These are phyloP conservation scores for Fonsecaea monophora DNA, from an alignment of 2,329 filamentous ascomycete genomes.

Conservation along the genomic window DNA sequence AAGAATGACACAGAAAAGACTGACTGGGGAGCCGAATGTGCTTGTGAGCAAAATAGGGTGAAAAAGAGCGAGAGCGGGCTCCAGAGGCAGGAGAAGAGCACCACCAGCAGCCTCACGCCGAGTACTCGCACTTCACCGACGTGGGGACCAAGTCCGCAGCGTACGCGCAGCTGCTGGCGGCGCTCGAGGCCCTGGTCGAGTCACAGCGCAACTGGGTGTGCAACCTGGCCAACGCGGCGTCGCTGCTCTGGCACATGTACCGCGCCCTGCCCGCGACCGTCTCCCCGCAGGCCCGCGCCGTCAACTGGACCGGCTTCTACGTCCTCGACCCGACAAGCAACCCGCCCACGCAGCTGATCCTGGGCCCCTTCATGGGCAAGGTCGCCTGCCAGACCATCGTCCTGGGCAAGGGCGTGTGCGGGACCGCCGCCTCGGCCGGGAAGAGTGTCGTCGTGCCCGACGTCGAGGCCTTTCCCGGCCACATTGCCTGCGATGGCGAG, in stretches of 20 bases:
- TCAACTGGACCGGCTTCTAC: constrained; percentile 60
- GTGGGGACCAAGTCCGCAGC: constrained; percentile 50
- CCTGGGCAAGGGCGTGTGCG: constrained; percentile 56
- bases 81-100: no score
- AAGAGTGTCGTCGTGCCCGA: constrained; percentile 51
- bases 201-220: constrained; percentile 57
- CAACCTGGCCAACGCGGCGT: constrained; percentile 56
- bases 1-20: no score
- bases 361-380: constrained; percentile 58
- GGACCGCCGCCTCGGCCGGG: constrained; percentile 48
- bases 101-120: constrained; percentile 53
- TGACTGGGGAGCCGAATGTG: no score
- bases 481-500: constrained; percentile 59
- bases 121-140: constrained; percentile 53
- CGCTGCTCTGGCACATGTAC: constrained; percentile 58
- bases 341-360: constrained; percentile 44
- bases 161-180: constrained; percentile 51
- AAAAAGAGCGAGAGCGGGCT: not conserved
- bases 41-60: no score
- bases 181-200: constrained; percentile 48
- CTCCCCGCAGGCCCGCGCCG: constrained; percentile 49
- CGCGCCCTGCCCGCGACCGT: constrained; percentile 52
- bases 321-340: constrained; percentile 42
- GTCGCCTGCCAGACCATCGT: constrained; percentile 57
- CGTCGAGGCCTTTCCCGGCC: constrained; percentile 53